A percentile compares a stretch with the other conserved stretches of the same genome.
Evolutionary conservation across 1,139 yeast genomes (phyloP).

Genomic region (Tardiomyces digboiensis): DNA sequence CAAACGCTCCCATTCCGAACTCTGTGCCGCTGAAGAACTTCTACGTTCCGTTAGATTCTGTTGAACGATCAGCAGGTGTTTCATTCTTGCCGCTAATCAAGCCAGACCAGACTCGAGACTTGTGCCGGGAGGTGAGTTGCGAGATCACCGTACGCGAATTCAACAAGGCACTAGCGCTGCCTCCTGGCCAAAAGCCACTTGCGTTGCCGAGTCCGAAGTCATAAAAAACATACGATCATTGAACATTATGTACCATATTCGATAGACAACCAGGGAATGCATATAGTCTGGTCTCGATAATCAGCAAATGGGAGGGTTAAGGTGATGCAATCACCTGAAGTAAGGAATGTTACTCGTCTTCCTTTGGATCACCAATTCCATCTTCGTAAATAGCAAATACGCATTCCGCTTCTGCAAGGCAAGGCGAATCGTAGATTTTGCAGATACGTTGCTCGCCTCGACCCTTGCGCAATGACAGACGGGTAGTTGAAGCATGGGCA

Average conservation of each 20-base stretch:
- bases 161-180: conserved; percentile 8
- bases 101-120: conserved; percentile 44
- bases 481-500: conserved; percentile 94
- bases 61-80: conserved; percentile 80
- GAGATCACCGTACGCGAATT: conserved; percentile 18
- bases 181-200: conserved; percentile 19
- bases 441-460: conserved; percentile 89
- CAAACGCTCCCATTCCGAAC: conserved; percentile 71
- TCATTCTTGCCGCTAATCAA: conserved; percentile 70
- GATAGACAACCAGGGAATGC: neutral
- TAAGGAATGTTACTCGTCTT: conserved; percentile 41
- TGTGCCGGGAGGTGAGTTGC: conserved; percentile 77
- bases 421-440: conserved; percentile 91
- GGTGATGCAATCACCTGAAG: neutral
- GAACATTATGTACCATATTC: neutral
- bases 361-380: conserved; percentile 93
- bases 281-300: too few species aligned
- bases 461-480: conserved; percentile 84
- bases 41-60: conserved; percentile 82
- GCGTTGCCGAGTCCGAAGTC: conserved; percentile 31
- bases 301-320: neutral
- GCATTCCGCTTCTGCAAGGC: conserved; percentile 92
- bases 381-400: conserved; percentile 94
- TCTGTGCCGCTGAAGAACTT: conserved; percentile 59
- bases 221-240: too few species aligned